Evolutionary conservation across 192 early-diverging fungal genomes (phyloP).

Genomic region (Pecoramyces ruminantium): DNA sequence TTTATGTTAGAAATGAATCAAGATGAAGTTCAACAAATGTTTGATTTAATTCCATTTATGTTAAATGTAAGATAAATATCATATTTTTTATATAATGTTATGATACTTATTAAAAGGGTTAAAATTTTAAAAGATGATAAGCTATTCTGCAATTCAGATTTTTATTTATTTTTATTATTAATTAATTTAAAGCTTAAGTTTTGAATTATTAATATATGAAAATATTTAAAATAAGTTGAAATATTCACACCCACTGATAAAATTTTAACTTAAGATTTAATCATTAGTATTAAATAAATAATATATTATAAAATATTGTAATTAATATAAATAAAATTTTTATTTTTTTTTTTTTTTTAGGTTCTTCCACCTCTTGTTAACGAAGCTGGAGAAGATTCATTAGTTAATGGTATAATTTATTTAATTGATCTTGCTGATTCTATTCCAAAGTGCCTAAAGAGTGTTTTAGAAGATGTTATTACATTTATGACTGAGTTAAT

Average conservation of each 20-base stretch:
- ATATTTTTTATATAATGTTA: not conserved
- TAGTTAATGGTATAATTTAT: slow-evolving; percentile 54
- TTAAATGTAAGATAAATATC: not conserved
- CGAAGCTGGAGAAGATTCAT: slow-evolving; percentile 26
- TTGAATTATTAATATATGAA: not conserved
- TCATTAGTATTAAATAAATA: no score
- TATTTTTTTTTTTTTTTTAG: not conserved
- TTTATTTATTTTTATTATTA: not conserved
- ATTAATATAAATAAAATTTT: not conserved
- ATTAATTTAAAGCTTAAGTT: not conserved
- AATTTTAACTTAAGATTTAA: no score
- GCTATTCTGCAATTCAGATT: not conserved
- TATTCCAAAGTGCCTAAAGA: slow-evolving; percentile 65
- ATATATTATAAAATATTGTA: no score
- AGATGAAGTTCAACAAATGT: not conserved
- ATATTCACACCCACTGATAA: not conserved
- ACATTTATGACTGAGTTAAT: slow-evolving; percentile 59
- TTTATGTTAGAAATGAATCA: not conserved
- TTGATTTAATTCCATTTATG: not conserved
- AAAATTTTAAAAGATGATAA: not conserved
- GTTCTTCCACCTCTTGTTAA: not conserved
- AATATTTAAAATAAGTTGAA: not conserved
- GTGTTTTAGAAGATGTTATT: slow-evolving; percentile 54
- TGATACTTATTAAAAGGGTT: not conserved
- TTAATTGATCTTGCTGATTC: slow-evolving; percentile 76